Base-by-base conservation (phyloP, 2,329 filamentous ascomycete species). In the Ambrosiella xylebori region DNA sequence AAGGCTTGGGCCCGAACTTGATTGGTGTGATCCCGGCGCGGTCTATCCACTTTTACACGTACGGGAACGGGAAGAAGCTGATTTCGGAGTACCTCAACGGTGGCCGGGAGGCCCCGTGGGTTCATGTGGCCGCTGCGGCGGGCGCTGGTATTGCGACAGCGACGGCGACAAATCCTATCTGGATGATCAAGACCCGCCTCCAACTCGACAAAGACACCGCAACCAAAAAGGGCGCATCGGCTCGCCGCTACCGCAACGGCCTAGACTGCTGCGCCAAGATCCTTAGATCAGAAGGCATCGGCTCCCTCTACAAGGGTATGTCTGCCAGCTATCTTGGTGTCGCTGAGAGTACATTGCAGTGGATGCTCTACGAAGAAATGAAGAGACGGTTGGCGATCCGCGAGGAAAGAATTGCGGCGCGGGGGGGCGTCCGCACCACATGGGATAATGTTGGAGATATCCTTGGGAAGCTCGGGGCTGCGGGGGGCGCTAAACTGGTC, bases 111-210 rank as follows among this genome's bases (percentile, higher is more conserved):
- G 79, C 81, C 12, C 78, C 85, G 0, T 85, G 80, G 76, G 82
- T 95, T 9, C 88, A 95, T 68, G 75, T 95, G 7, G 73, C 79
- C 52, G 84, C 88, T 1, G 90, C 86, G 4, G 81, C 86, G 1
- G 76, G 78, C 13, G 89, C 90, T 0, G 90, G 90, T 1, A 79
- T 96, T 49, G 83, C 84, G 6, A 96, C 91, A 0, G 87, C 87
- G 52, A 96, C 91, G 0, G 87, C 85, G 19, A 97, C 90, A 41
- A 96, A 96, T 70, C 90, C 90, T 1, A 95, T 97, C 66, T 97
- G 90, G 90, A 79, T 97, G 62, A 82, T 97, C 67, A 97, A 97
- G 76, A 97, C 90, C 45, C 77, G 90, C 38, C 69, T 97, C 64
- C 90, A 97, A 71, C 79, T 97, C 39, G 90, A 97, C 73, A 94